A percentile compares a stretch with the other conserved stretches of the same genome.
Evolutionary conservation across 2,329 filamentous ascomycete species (phyloP).

Genomic region (Venturia effusa): DNA sequence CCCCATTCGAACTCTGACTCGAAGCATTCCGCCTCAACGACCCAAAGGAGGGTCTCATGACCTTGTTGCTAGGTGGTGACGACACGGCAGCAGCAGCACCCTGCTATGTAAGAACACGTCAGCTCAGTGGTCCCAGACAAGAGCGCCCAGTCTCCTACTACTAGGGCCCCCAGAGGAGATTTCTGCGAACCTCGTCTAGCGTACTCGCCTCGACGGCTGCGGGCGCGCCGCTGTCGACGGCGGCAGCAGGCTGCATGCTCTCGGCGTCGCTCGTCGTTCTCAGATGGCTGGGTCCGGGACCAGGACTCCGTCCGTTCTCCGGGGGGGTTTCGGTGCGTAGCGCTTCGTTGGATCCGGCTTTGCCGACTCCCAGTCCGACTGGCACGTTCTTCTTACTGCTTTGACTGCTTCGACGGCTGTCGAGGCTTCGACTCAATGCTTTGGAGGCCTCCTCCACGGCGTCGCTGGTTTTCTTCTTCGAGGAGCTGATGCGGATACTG

Average conservation of each 20-base stretch:
- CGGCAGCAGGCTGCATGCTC: background rate
- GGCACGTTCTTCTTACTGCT: constrained; percentile 61
- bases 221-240: background rate
- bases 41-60: background rate
- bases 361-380: constrained; percentile 2
- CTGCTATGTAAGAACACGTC: background rate
- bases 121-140: background rate
- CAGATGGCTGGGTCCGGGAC: constrained; percentile 9
- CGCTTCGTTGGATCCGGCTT: constrained; percentile 1
- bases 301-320: background rate
- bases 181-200: constrained; percentile 13
- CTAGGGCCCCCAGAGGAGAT: constrained; percentile 12
- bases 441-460: constrained; percentile 35
- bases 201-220: background rate
- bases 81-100: background rate
- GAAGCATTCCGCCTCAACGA: background rate
- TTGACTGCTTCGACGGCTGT: constrained; percentile 81
- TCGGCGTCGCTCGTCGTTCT: constrained; percentile 8
- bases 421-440: constrained; percentile 67
- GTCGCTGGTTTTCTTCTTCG: constrained; percentile 30
- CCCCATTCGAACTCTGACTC: background rate
- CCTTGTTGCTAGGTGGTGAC: background rate
- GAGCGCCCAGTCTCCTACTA: background rate
- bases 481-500: constrained; percentile 33
- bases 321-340: background rate